A percentile compares a stretch with the other conserved stretches of the same genome.
Conservation (phyloP, 352 stramenopile species). For the Pelagophyceae sp. region DNA sequence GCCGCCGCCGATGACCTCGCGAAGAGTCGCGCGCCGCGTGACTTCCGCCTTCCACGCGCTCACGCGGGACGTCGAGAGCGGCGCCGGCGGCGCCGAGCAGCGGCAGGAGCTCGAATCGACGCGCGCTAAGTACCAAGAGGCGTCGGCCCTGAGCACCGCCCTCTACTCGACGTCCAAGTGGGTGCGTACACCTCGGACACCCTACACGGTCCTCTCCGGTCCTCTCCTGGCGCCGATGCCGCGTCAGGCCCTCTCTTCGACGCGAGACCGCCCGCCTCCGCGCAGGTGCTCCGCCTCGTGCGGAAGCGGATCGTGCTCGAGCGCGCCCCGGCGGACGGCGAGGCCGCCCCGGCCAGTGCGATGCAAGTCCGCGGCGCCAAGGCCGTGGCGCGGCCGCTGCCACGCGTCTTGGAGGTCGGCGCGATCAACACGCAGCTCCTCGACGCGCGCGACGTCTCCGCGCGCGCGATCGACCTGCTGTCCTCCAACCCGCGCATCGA, state of each 20-base stretch:
- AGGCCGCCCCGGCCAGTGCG: not conserved
- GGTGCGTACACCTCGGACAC: too few relatives aligned
- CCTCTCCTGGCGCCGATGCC: not conserved
- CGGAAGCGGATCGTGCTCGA: slow-evolving; percentile 23
- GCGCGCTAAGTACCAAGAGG: slow-evolving; percentile 84
- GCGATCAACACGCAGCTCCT: slow-evolving; percentile 92
- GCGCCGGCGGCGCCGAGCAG: slow-evolving; percentile 24
- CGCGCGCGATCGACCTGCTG: slow-evolving; percentile 82
- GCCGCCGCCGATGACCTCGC: slow-evolving; percentile 38
- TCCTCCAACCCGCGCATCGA: slow-evolving; percentile 76
- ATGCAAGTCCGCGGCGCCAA: too few relatives aligned
- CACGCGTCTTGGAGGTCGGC: slow-evolving; percentile 66
- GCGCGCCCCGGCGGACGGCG: too few relatives aligned
- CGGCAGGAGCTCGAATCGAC: slow-evolving; percentile 61
- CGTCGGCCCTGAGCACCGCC: slow-evolving; percentile 81
- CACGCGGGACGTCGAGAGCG: slow-evolving; percentile 41
- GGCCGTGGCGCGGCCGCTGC: not conserved
- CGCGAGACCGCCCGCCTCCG: not conserved
- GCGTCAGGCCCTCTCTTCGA: not conserved
- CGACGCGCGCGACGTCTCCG: slow-evolving; percentile 46
- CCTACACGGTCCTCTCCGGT: slow-evolving; percentile 27
- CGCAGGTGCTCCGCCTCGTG: slow-evolving; percentile 9
- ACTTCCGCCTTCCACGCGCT: slow-evolving; percentile 56
- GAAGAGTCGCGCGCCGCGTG: slow-evolving; percentile 47
- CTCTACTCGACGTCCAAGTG: slow-evolving; percentile 89